Base-by-base conservation (phyloP, 768 basidiomycete genomes). In the Clathrus columnatus region DNA sequence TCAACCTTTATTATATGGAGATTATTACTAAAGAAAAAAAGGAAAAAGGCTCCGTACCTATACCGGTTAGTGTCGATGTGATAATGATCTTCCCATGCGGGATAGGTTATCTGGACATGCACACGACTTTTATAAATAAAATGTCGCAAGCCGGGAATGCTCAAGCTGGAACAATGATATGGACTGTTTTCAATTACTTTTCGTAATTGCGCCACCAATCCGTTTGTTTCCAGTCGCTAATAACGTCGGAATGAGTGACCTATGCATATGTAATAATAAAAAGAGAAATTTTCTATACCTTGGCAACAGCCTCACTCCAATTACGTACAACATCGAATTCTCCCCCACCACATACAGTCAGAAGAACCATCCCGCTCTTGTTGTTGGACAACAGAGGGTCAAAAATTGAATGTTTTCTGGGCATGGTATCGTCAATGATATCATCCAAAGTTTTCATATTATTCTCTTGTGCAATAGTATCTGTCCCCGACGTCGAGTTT, bases 121-220 rank as follows among this genome's bases (percentile, higher is more conserved):
- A 80, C 73, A 11, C 91, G 78, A 8, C 89, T 91, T 71, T 97
- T 97, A 75, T 97, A 98, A 48, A 97, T 71, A 65, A 97, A 99
- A 68, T 99, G 96, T 27, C 90, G 81, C 26, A 98, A 70, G 1
- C 93, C 93, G 2, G 91, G 91, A 60, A 95, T 85, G n/a, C 82
- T 81, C 10, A 97, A 70, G 53, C 87, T 84, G 2, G 82, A 55
- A 48, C 54, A 55, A 16, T 16, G 45, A 36, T 55, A 55, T 4
- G 54, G 45, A 2, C 29, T 47, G 16, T 14, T 47, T 48, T 55
- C 29, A 5, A 48, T 47, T n/a, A 45, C 54, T 18, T 44, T 55
- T 20, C 46, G 54, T 16, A 55, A 28, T 10, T 21, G 6, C 23
- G 54, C 20, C 29, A 55, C 32, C n/a, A 55, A 77, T 75, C 28